Conservation (phyloP, 2,329 filamentous ascomycete genomes). For the Ramichloridium luteum region DNA sequence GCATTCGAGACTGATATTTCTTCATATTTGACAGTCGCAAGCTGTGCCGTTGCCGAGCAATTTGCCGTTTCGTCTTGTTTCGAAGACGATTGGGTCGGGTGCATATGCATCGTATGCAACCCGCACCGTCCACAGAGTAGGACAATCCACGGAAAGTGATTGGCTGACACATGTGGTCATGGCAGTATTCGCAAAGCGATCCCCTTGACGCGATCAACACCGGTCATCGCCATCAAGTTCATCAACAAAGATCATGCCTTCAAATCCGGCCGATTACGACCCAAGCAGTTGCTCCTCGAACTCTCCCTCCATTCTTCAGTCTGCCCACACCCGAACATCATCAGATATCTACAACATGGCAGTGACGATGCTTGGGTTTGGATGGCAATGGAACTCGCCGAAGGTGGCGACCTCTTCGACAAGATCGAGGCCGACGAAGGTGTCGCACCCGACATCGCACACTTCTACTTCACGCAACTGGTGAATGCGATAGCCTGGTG, state of each 20-base stretch:
- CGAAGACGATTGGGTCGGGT: slow-evolving; percentile 89
- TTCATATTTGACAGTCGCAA: slow-evolving; percentile 54
- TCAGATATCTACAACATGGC: slow-evolving; percentile 79
- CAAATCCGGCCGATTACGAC: slow-evolving; percentile 73
- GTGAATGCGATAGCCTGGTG: slow-evolving; percentile 85
- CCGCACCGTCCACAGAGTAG: no score
- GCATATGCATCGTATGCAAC: slow-evolving; percentile 85
- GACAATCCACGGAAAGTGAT: slow-evolving; percentile 3
- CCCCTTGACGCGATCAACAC: slow-evolving; percentile 54
- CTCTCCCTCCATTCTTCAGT: slow-evolving; percentile 81
- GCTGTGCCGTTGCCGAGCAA: slow-evolving; percentile 72
- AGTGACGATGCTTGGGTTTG: slow-evolving; percentile 83
- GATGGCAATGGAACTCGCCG: slow-evolving; percentile 96
- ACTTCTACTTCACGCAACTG: slow-evolving; percentile 90
- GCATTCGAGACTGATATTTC: slow-evolving; percentile 5
- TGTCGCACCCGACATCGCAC: slow-evolving; percentile 86
- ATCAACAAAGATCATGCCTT: slow-evolving; percentile 95
- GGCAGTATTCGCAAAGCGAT: slow-evolving; percentile 80
- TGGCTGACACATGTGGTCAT: not conserved
- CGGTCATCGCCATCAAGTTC: slow-evolving; percentile 93
- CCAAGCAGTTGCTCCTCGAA: slow-evolving; percentile 85
- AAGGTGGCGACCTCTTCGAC: slow-evolving; percentile 94
- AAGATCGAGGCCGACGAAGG: slow-evolving; percentile 98
- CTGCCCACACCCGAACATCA: slow-evolving; percentile 74
- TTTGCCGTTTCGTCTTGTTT: slow-evolving; percentile 86